These are phyloP conservation scores for Mercurialis annua DNA, from an alignment of 345 rosid species.

Conservation along the genomic window DNA sequence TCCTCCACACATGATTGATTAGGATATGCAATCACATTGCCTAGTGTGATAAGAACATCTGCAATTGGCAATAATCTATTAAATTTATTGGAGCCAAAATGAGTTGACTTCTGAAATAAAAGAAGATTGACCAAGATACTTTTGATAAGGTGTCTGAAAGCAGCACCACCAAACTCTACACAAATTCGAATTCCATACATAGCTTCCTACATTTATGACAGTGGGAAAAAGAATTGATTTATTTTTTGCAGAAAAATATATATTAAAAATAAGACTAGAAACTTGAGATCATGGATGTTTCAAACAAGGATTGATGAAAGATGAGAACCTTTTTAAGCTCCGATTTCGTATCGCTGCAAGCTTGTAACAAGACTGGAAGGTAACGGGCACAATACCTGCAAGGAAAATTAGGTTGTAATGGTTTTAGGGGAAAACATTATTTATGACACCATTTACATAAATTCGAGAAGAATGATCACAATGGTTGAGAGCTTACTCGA, in stretches of 20 bases:
- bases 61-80: not conserved
- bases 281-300: not conserved
- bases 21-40: slow-evolving; percentile 6
- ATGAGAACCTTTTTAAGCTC: slow-evolving; percentile 10
- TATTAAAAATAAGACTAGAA: not conserved
- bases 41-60: slow-evolving; percentile 11
- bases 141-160: slow-evolving; percentile 3
- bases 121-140: not conserved
- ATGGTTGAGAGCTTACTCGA: not conserved
- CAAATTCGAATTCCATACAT: slow-evolving; percentile 7
- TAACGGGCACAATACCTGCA: slow-evolving; percentile 8
- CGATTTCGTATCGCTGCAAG: slow-evolving; percentile 8
- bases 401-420: not conserved
- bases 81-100: not conserved
- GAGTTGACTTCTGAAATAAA: not conserved
- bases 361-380: slow-evolving; percentile 10
- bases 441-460: not conserved
- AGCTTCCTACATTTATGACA: slow-evolving; percentile 13
- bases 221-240: not conserved
- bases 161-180: slow-evolving; percentile 17
- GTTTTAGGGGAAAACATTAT: not conserved
- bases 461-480: not conserved
- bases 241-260: not conserved
- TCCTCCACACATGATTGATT: not conserved
- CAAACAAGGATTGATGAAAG: not conserved